A percentile compares a stretch with the other conserved stretches of the same genome.
phyloP scores from a whole-genome alignment of 2,329 filamentous ascomycete genomes.

The Tolypocladium inflatum region DNA sequence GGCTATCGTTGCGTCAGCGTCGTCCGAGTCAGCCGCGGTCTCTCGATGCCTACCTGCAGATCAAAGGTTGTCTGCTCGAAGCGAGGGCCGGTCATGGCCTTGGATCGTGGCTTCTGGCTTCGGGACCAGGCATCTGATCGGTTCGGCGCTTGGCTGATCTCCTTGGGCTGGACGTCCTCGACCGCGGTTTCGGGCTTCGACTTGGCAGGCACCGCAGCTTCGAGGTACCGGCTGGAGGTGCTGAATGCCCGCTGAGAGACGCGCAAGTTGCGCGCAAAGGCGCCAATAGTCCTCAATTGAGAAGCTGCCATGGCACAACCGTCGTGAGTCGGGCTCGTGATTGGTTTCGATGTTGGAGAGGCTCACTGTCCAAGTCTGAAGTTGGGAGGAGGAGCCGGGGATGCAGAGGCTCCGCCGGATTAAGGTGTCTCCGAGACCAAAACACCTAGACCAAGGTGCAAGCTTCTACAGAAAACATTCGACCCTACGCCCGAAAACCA shows the following conservation, averaged over 20 bases:
- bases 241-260: conserved; percentile 37
- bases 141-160: conserved; percentile 77
- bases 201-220: conserved; percentile 29
- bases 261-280: conserved; percentile 34
- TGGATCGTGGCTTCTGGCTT: conserved; percentile 70
- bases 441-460: not conserved
- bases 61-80: conserved; percentile 97
- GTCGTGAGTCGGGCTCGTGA: not conserved
- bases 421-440: conserved; percentile 4
- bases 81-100: conserved; percentile 86
- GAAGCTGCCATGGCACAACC: conserved; percentile 29
- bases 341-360: not conserved
- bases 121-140: conserved; percentile 70
- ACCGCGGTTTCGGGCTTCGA: conserved; percentile 30
- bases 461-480: not conserved
- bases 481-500: not conserved
- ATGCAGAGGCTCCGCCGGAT: conserved; percentile 2
- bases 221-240: conserved; percentile 36
- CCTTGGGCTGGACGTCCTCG: conserved; percentile 32
- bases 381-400: not conserved
- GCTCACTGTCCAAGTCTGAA: not conserved
- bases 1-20: conserved; percentile 48
- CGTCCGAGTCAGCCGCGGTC: not conserved
- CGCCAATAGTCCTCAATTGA: conserved; percentile 35
- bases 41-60: conserved; percentile 59